Evolutionary conservation across 306 rosid species (phyloP).

Genomic region (Myrica gale): DNA sequence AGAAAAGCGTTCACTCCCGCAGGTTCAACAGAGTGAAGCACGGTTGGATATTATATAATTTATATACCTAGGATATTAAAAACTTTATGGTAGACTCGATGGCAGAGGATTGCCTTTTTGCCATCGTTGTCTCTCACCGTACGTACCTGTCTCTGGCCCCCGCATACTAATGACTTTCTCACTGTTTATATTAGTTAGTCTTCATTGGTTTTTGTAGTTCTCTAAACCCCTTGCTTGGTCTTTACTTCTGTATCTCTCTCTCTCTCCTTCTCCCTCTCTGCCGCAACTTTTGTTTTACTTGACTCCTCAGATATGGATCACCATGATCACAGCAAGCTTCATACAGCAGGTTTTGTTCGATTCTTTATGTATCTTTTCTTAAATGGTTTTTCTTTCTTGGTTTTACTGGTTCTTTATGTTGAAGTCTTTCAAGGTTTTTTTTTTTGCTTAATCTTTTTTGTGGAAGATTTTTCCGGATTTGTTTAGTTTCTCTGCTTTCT

Average conservation of each 20-base stretch:
- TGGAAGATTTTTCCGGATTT: not conserved
- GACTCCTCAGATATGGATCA: slow-evolving; percentile 26
- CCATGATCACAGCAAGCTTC: slow-evolving; percentile 27
- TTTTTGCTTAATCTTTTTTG: not conserved
- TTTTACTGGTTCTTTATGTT: not conserved
- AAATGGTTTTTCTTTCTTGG: not conserved
- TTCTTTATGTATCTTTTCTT: not conserved
- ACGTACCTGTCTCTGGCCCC: not conserved
- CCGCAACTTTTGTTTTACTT: not conserved
- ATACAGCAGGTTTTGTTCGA: slow-evolving; percentile 13
- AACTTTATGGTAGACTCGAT: not conserved
- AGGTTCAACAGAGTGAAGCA: not conserved
- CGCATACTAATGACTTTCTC: not conserved
- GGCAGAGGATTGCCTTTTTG: not conserved
- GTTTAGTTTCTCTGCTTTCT: not conserved
- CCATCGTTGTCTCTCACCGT: not conserved
- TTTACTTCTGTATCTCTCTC: not conserved
- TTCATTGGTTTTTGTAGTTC: not conserved
- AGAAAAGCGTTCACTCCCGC: too few species aligned
- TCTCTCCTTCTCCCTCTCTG: not conserved
- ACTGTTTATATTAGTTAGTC: not conserved
- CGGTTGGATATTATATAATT: too few species aligned
- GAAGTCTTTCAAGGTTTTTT: not conserved
- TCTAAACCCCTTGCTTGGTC: not conserved
- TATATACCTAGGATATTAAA: not conserved